Base-by-base conservation (phyloP, 257 asterid species). In the Scutellaria barbata region DNA sequence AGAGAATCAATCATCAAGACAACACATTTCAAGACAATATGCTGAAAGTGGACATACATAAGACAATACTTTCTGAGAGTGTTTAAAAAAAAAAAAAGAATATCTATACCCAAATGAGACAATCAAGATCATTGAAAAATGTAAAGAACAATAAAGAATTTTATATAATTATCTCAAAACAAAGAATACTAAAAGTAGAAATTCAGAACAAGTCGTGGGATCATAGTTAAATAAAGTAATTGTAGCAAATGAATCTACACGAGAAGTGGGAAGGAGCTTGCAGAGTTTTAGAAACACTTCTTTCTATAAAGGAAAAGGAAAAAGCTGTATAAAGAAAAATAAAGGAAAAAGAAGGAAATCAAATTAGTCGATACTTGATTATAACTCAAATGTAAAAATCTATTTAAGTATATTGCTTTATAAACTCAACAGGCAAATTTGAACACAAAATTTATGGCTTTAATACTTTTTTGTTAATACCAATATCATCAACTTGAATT, bases 261-360 rank as follows among this genome's bases (percentile, higher is more conserved):
- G 3, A 30, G 35, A 30, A 30, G 35, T 30, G 35, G 35, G 35
- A 30, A 30, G 4, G 35, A 30, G 35, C 35, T 30, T 30, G 5
- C 2, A 30, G 35, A 30, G 35, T 13, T 57, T 66, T 47, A 47
- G 69, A 68, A 10, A 20, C 71, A 30, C 74, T 39, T 12, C 33
- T 68, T 58, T 68, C 51, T 18, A 50, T 16, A 45, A 25, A 57
- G 68, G 22, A 70, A 33, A 71, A 55, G 30, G 57, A 56, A 41
- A 53, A 55, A 10, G 66, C 14, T n/a, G 22, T 11, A 7, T 7
- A 17, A 55, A 20, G 65, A n/a, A 14, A n/a, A 30, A 46, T 46
- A 14, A n/a, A 17, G 22, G 41, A 25, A 65, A 30, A 69, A 0
- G 6, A 30, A 56, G 22, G 8, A 6, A 12, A 42, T 7, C 10